Conservation (phyloP, 768 basidiomycete genomes). For the Serendipita sp. region DNA sequence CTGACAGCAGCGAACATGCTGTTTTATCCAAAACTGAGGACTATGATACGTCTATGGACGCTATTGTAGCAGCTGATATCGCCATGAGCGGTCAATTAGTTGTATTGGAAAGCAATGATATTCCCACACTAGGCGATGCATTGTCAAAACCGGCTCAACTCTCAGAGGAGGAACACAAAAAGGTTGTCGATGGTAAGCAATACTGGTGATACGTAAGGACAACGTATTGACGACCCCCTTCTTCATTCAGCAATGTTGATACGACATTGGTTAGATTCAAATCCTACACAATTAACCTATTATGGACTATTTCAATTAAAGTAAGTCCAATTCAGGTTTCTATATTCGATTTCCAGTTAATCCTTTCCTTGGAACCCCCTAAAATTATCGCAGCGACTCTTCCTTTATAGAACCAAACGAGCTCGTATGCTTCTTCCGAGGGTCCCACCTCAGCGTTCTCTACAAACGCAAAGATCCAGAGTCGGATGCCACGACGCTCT, state of each 20-base stretch:
- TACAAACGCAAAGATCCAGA: slow-evolving; percentile 36
- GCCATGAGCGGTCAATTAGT: slow-evolving; percentile 2
- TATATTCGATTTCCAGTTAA: not conserved
- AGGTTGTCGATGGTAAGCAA: slow-evolving; percentile 51
- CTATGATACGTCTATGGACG: slow-evolving; percentile 13
- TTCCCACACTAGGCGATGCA: not conserved
- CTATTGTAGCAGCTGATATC: slow-evolving; percentile 10
- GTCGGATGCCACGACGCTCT: slow-evolving; percentile 24
- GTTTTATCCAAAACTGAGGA: slow-evolving; percentile 31
- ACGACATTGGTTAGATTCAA: slow-evolving; percentile 48
- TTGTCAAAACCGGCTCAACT: not conserved
- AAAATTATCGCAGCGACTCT: slow-evolving; percentile 51
- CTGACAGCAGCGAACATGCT: slow-evolving; percentile 38
- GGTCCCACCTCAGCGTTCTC: slow-evolving; percentile 76
- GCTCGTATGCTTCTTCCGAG: slow-evolving; percentile 80
- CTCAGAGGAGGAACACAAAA: slow-evolving; percentile 36
- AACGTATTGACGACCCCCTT: not conserved
- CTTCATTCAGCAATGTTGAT: slow-evolving; percentile 42
- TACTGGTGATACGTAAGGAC: not conserved
- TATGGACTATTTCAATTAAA: slow-evolving; percentile 28
- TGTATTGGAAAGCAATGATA: not conserved
- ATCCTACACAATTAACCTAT: slow-evolving; percentile 74
- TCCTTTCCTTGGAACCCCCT: not conserved
- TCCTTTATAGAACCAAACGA: slow-evolving; percentile 28
- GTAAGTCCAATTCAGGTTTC: not conserved